Conservation (phyloP, 495 filamentous ascomycete genomes). For the Penicillium parvum region DNA sequence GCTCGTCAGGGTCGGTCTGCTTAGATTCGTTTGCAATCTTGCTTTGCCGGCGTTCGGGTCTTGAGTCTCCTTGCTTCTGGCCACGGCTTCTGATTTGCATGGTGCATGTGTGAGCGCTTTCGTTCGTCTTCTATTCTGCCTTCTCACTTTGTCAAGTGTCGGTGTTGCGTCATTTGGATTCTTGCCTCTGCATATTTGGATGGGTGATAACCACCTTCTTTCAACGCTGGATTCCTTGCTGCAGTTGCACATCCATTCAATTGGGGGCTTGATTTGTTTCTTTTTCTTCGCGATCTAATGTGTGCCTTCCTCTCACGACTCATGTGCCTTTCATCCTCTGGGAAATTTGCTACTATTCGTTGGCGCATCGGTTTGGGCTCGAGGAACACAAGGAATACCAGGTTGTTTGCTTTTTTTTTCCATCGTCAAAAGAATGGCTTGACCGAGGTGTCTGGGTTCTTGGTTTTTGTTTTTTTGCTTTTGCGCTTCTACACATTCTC, state of each 20-base stretch:
- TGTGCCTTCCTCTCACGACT: conserved; percentile 3
- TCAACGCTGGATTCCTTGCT: conserved; percentile 3
- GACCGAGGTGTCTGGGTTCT: background rate
- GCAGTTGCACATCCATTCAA: background rate
- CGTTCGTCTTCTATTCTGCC: background rate
- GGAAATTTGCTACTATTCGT: background rate
- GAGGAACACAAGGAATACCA: conserved; percentile 14
- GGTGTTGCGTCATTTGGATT: conserved; percentile 1
- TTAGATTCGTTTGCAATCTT: background rate
- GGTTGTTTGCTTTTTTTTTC: conserved; percentile 6
- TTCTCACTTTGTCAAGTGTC: background rate
- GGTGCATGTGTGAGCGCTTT: conserved; percentile 2
- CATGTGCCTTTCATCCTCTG: conserved; percentile 9
- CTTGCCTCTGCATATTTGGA: background rate
- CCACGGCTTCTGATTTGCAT: conserved; percentile 1
- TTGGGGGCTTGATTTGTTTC: conserved; percentile 2
- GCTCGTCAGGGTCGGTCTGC: conserved; percentile 3
- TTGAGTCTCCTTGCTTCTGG: background rate
- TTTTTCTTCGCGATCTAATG: conserved; percentile 16
- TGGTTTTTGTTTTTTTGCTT: conserved; percentile 10
- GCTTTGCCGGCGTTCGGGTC: background rate
- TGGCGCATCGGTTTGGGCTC: conserved; percentile 10
- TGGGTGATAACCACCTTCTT: background rate
- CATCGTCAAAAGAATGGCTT: no score
- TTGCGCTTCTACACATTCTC: no score